phyloP scores from a whole-genome alignment of 208 protist species.

The Histomonas meleagridis region DNA sequence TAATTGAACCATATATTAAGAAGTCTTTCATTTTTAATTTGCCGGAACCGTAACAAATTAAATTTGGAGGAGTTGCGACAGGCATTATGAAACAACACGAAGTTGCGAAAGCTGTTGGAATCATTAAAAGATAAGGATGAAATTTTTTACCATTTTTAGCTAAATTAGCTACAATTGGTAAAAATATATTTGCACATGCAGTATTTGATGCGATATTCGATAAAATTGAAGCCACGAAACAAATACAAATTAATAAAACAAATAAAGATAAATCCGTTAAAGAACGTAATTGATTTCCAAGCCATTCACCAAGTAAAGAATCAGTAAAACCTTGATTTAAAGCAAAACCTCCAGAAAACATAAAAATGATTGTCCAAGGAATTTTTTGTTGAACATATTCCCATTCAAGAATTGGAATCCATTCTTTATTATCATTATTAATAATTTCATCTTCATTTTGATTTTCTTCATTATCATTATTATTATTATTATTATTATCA shows the following conservation, averaged over 20 bases:
- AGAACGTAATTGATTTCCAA: background rate
- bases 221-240: background rate
- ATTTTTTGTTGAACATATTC: slow-evolving; percentile 36
- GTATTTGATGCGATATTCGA: slow-evolving; percentile 37
- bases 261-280: background rate
- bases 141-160: slow-evolving; percentile 24
- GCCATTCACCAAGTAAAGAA: background rate
- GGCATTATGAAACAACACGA: slow-evolving; percentile 45
- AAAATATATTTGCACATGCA: slow-evolving; percentile 38
- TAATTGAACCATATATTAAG: background rate
- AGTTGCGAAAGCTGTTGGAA: slow-evolving; percentile 29
- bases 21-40: slow-evolving; percentile 14
- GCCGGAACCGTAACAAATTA: slow-evolving; percentile 40
- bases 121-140: slow-evolving; percentile 43
- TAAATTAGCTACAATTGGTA: slow-evolving; percentile 35
- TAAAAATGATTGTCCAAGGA: slow-evolving; percentile 42
- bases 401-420: slow-evolving; percentile 23
- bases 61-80: slow-evolving; percentile 46
- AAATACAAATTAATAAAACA: background rate
- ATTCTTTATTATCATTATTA: no score
- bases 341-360: slow-evolving; percentile 46
- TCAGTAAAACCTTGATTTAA: slow-evolving; percentile 41
- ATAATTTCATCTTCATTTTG: no score
- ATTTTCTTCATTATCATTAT: no score
- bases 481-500: no score